Conservation (phyloP, 139 green algal species). For the Astrephomene gubernaculifera region DNA sequence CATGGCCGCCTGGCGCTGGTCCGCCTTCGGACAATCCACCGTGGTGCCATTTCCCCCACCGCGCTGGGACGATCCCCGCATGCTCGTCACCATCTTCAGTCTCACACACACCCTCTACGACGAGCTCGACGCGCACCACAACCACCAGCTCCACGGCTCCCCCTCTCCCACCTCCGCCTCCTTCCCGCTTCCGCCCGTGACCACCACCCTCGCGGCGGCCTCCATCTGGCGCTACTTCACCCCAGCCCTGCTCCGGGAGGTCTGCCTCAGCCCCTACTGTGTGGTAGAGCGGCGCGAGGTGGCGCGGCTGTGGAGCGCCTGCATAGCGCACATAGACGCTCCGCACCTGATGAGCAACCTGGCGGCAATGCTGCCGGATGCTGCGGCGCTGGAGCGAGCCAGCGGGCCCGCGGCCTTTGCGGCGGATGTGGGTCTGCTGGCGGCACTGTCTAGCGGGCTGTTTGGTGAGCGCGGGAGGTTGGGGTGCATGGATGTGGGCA, state of each 20-base stretch:
- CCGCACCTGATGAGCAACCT: slow-evolving; percentile 60
- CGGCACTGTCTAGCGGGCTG: slow-evolving; percentile 33
- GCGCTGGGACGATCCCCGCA: slow-evolving; percentile 2
- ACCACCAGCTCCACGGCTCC: background rate
- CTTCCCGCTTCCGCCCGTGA: slow-evolving; percentile 18
- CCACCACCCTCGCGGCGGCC: background rate
- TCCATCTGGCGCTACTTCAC: slow-evolving; percentile 21
- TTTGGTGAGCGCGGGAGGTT: slow-evolving; percentile 43
- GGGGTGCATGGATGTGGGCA: background rate
- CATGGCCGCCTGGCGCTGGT: slow-evolving; percentile 20
- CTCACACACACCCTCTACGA: background rate
- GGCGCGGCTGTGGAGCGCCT: slow-evolving; percentile 35
- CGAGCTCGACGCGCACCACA: background rate
- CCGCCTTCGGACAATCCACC: background rate
- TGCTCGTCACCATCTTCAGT: background rate
- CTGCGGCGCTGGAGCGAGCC: slow-evolving; percentile 42
- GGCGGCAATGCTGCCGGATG: slow-evolving; percentile 50
- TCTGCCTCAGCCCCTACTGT: slow-evolving; percentile 60
- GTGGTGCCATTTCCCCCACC: slow-evolving; percentile 4
- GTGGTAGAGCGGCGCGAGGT: slow-evolving; percentile 48
- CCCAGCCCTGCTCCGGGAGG: slow-evolving; percentile 15
- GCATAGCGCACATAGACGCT: slow-evolving; percentile 53
- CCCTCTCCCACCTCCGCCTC: background rate
- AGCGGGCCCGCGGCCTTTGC: slow-evolving; percentile 28
- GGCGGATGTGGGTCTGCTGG: slow-evolving; percentile 42